Evolutionary conservation across 1,284 basidiomycete species (phyloP).

Genomic region (Hypsizygus ulmarius): DNA sequence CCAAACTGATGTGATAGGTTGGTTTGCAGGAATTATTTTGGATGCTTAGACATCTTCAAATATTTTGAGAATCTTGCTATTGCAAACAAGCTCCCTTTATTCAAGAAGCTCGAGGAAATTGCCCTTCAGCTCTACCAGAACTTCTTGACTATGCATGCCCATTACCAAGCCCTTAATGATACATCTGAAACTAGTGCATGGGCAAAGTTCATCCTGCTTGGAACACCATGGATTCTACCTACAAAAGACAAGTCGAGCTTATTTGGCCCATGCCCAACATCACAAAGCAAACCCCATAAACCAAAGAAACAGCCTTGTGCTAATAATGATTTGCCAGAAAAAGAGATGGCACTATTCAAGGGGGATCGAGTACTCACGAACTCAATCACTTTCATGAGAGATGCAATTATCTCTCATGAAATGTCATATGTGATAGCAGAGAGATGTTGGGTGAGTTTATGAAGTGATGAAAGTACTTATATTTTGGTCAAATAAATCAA

Average conservation of each 20-base stretch:
- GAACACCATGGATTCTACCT: constrained; percentile 6
- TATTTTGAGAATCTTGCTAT: constrained; percentile 13
- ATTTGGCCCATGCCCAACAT: too few relatives aligned
- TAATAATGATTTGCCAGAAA: constrained; percentile 13
- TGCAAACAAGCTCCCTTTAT: constrained; percentile 11
- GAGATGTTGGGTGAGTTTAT: constrained; percentile 16
- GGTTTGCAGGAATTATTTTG: constrained; percentile 12
- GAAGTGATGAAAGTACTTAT: neutral
- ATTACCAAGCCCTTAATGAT: constrained; percentile 12
- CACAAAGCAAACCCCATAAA: neutral
- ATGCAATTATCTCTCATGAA: constrained; percentile 15
- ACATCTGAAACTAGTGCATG: too few relatives aligned
- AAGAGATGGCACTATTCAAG: constrained; percentile 2
- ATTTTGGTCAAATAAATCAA: too few relatives aligned
- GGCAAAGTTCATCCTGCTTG: constrained; percentile 1
- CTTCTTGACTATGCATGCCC: constrained; percentile 14
- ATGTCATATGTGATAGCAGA: constrained; percentile 10
- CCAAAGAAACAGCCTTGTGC: constrained; percentile 13
- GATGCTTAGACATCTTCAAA: constrained; percentile 14
- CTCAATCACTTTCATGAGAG: constrained; percentile 14
- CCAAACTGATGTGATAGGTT: too few relatives aligned
- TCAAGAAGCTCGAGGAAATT: constrained; percentile 16
- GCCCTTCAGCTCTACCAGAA: constrained; percentile 13
- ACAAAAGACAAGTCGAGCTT: constrained; percentile 10
- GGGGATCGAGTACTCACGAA: constrained; percentile 20